Conservation (phyloP, 306 rosid genomes). For the Castanea mollissima region DNA sequence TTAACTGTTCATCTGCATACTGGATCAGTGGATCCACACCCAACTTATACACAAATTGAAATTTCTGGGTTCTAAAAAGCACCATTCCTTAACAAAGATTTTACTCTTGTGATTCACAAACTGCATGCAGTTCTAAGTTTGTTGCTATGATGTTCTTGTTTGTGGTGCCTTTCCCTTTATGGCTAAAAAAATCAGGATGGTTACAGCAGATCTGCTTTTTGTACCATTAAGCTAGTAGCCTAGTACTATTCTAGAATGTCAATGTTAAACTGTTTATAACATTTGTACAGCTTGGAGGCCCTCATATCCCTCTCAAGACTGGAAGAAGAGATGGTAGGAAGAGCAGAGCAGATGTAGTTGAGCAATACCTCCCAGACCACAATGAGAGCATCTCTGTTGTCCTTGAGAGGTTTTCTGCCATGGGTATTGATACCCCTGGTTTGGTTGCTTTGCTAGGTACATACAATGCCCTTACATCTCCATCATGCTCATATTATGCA, state of each 20-base stretch:
- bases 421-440: conserved; percentile 88
- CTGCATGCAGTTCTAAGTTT: not conserved
- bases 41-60: not conserved
- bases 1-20: not conserved
- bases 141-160: not conserved
- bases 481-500: not conserved
- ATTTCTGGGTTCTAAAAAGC: not conserved
- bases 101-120: not conserved
- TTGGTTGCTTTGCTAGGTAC: conserved; percentile 88
- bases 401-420: conserved; percentile 77
- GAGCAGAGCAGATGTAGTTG: conserved; percentile 86
- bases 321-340: conserved; percentile 98
- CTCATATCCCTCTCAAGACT: conserved; percentile 73
- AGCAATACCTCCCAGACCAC: conserved; percentile 91
- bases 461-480: not conserved
- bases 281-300: conserved; percentile 80
- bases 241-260: not conserved
- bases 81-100: no score
- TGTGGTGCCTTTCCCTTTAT: not conserved
- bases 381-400: conserved; percentile 88
- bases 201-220: not conserved
- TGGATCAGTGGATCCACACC: not conserved
- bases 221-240: not conserved
- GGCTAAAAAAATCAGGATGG: not conserved
- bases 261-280: not conserved